Conservation (phyloP, 768 basidiomycete species). For the Atractiella rhizophila region DNA sequence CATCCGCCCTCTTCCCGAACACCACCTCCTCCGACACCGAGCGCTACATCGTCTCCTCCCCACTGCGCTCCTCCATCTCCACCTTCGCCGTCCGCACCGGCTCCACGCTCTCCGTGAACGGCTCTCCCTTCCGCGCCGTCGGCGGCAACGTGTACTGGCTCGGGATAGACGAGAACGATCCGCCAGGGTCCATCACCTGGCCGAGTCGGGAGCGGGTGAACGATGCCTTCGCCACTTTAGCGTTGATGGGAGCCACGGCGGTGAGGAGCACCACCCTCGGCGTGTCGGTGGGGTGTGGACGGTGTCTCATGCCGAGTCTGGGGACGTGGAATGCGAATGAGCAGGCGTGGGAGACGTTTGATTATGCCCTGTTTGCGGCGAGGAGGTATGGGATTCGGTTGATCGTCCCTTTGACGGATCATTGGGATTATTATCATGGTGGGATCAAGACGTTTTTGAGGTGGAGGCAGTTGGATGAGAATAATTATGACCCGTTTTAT, state of each 20-base stretch:
- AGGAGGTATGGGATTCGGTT: slow-evolving; percentile 14
- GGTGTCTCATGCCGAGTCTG: slow-evolving; percentile 18
- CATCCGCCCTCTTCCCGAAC: no score
- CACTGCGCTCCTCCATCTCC: no score
- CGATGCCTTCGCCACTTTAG: slow-evolving; percentile 14
- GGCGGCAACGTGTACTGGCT: slow-evolving; percentile 18
- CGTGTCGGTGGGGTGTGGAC: slow-evolving; percentile 17
- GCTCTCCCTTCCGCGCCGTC: slow-evolving; percentile 9
- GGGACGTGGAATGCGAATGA: slow-evolving; percentile 19
- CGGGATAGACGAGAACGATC: slow-evolving; percentile 16
- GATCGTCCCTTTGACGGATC: slow-evolving; percentile 14
- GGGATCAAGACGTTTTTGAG: slow-evolving; percentile 15
- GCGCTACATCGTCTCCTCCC: no score
- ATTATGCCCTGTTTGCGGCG: slow-evolving; percentile 22
- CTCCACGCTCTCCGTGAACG: slow-evolving; percentile 11
- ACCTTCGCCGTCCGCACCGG: no score
- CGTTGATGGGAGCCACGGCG: slow-evolving; percentile 16
- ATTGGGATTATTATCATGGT: slow-evolving; percentile 10
- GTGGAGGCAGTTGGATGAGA: slow-evolving; percentile 11
- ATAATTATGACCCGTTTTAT: slow-evolving; percentile 14
- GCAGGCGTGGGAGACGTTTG: slow-evolving; percentile 17
- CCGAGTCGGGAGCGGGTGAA: slow-evolving; percentile 8
- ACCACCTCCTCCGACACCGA: no score
- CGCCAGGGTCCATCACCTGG: slow-evolving; percentile 11
- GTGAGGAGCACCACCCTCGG: slow-evolving; percentile 20